Evolutionary conservation across 2,329 filamentous ascomycete genomes (phyloP), one percentile per base, ranked within the genome.

Genomic region (Albophoma yamanashiensis): DNA sequence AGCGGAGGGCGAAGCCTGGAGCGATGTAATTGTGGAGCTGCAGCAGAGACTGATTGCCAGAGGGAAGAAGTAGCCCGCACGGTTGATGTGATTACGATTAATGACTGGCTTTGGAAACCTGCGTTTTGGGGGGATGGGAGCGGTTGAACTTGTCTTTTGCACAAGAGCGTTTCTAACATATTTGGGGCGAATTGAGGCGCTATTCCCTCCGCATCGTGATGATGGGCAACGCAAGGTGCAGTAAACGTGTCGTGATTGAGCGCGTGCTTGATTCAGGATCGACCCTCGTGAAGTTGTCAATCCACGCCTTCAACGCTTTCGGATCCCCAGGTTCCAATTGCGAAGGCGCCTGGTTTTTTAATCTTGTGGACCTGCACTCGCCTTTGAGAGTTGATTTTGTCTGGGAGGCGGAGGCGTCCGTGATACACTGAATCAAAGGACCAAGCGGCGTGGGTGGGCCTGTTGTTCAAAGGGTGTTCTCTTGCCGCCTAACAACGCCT

Each of bases 21-120:
- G 78, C 59, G 77, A 80, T 63, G 79, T 79, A 15, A 67, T 87
- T 20, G 73, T 80, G 22, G 83, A 86, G 67, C 69, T 88, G 50
- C 78, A 81, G 45, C 76, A 76, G 61, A 80, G 77, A 67, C 70
- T 88, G 55, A 71, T 86, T 65, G 81, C 81, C 0, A 78, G 82
- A 61, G 83, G 83, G 5, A 75, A 73, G 60, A 86, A 83, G 70
- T 79, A 67, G 59, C 52, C n/a, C 55, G 36, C 55, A 59, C 34
- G 47, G 55, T 60, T 61, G 60, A 59, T 55, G 53, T 38, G 25
- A 31, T 59, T 43, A 66, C 66, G 71, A 73, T 45, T 71, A 60
- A 73, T 62, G 71, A 71, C 55, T 60, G 64, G 59, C 45, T 27
- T 43, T 17, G 50, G 50, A 14, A 53, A 36, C 27, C 34, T 12